phyloP scores from a whole-genome alignment of 2,329 filamentous ascomycete genomes.

The Alternaria brassicicola region DNA sequence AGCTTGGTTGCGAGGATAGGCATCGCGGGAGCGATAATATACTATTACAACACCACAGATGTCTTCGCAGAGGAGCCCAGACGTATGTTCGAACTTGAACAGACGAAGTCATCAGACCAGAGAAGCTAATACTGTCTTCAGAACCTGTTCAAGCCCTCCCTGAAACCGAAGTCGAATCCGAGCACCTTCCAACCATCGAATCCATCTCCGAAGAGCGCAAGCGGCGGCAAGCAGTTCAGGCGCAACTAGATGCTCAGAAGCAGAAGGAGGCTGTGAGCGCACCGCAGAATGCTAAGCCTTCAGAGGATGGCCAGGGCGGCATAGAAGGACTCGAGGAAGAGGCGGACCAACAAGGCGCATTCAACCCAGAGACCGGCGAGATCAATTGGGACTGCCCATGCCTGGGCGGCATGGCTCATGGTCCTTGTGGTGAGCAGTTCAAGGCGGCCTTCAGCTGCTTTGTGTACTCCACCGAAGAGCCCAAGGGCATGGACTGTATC shows the following conservation, averaged over 20 bases:
- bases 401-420: conserved; percentile 94
- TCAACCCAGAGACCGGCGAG: conserved; percentile 97
- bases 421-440: conserved; percentile 95
- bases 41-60: conserved; percentile 92
- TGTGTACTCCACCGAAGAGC: conserved; percentile 91
- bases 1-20: conserved; percentile 74
- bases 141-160: conserved; percentile 42
- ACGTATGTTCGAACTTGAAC: conserved; percentile 59
- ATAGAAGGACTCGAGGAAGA: conserved; percentile 75
- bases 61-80: conserved; percentile 83
- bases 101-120: not conserved
- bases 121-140: conserved; percentile 11
- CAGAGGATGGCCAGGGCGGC: conserved; percentile 34
- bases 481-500: conserved; percentile 97
- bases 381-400: conserved; percentile 99
- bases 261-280: conserved; percentile 25
- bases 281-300: conserved; percentile 19
- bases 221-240: conserved; percentile 40
- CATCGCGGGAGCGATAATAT: conserved; percentile 75
- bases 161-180: conserved; percentile 50
- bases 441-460: conserved; percentile 97
- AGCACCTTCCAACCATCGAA: conserved; percentile 54
- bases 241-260: conserved; percentile 38
- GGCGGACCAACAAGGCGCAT: conserved; percentile 85
- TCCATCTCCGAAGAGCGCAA: conserved; percentile 52